phyloP scores from a whole-genome alignment of 495 filamentous ascomycete species.

The Aspergillus affinis region DNA sequence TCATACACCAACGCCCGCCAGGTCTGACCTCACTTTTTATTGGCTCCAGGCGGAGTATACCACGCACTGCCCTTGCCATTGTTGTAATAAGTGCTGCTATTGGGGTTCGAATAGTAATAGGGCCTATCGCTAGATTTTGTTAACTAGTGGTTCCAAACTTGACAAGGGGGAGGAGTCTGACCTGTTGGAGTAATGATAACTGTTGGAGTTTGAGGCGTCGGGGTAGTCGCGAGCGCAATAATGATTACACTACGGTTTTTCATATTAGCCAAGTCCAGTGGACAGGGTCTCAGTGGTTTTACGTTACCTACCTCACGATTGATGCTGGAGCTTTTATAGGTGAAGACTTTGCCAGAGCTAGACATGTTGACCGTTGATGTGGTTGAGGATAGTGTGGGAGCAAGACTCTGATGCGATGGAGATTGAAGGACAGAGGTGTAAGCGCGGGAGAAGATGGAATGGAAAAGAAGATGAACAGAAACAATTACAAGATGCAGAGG shows the following conservation, averaged over 20 bases:
- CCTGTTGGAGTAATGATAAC: conserved; percentile 44
- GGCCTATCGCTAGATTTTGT: conserved; percentile 31
- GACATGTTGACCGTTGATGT: too few relatives aligned
- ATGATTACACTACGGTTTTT: conserved; percentile 37
- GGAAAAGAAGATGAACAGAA: too few relatives aligned
- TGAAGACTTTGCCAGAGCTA: conserved; percentile 16
- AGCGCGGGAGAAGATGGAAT: too few relatives aligned
- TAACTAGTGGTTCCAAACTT: not conserved
- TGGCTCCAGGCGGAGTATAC: conserved; percentile 26
- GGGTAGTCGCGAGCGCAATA: conserved; percentile 40
- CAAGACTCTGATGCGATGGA: too few relatives aligned
- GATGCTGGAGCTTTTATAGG: conserved; percentile 34
- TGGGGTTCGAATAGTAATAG: conserved; percentile 44
- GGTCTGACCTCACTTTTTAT: too few relatives aligned
- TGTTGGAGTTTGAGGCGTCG: conserved; percentile 26
- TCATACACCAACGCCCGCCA: not conserved
- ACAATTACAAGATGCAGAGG: too few relatives aligned
- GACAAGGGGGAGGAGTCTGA: conserved; percentile 15
- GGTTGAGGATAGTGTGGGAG: too few relatives aligned
- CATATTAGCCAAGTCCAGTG: too few relatives aligned
- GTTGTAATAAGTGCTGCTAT: conserved; percentile 43
- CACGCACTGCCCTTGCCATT: conserved; percentile 28
- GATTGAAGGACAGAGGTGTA: too few relatives aligned
- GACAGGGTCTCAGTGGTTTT: too few relatives aligned
- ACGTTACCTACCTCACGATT: conserved; percentile 35